Conservation (phyloP, 495 filamentous ascomycete genomes). For the Chaetomium fimeti region DNA sequence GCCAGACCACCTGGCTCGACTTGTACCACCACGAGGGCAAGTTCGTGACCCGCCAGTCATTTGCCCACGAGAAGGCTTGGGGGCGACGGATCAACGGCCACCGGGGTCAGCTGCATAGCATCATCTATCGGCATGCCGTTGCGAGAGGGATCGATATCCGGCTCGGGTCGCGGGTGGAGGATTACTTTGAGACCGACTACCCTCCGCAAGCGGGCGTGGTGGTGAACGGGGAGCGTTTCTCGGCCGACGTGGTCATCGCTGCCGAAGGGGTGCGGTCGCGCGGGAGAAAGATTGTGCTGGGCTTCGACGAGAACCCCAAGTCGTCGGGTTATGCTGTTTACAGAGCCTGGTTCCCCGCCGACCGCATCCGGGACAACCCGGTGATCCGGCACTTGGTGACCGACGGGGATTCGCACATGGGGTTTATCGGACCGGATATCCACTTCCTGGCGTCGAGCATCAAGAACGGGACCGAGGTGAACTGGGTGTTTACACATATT, state of each 20-base stretch:
- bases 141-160: slow-evolving; percentile 57
- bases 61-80: slow-evolving; percentile 34
- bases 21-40: slow-evolving; percentile 36
- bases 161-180: slow-evolving; percentile 54
- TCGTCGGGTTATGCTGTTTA: slow-evolving; percentile 61
- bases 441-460: slow-evolving; percentile 63
- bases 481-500: slow-evolving; percentile 68
- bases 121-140: slow-evolving; percentile 57
- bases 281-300: slow-evolving; percentile 59
- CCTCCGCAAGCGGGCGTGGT: slow-evolving; percentile 53
- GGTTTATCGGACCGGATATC: slow-evolving; percentile 60
- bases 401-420: slow-evolving; percentile 63
- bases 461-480: slow-evolving; percentile 63
- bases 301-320: slow-evolving; percentile 61
- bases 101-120: slow-evolving; percentile 60
- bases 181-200: slow-evolving; percentile 59
- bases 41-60: slow-evolving; percentile 37
- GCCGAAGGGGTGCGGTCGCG: slow-evolving; percentile 63
- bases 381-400: slow-evolving; percentile 58
- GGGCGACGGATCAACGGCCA: slow-evolving; percentile 55
- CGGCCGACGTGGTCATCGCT: slow-evolving; percentile 59
- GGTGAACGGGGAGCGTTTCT: slow-evolving; percentile 49
- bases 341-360: slow-evolving; percentile 59
- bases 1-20: slow-evolving; percentile 42
- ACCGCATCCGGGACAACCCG: slow-evolving; percentile 61